Percentiles rank a stretch among this genome's conserved stretches.
Conservation (phyloP, 495 filamentous ascomycete genomes). For the Xylaria curta region DNA sequence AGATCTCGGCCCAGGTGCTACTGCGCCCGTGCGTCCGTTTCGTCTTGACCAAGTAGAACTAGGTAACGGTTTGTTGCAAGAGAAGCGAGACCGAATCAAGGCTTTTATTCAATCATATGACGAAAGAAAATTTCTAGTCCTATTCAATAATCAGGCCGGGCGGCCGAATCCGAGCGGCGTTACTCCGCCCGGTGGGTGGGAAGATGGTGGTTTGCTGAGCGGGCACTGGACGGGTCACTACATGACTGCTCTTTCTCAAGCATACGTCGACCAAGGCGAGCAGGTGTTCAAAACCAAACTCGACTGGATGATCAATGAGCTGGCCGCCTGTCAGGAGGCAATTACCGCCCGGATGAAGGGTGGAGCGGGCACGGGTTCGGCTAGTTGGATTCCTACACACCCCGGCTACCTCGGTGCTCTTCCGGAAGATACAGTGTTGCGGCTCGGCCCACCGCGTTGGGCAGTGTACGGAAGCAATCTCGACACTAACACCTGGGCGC, state of each 20-base stretch:
- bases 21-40: slow-evolving; percentile 35
- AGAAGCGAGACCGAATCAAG: slow-evolving; percentile 36
- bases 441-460: slow-evolving; percentile 36
- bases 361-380: slow-evolving; percentile 12
- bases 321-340: slow-evolving; percentile 30
- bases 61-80: slow-evolving; percentile 30
- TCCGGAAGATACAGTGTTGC: slow-evolving; percentile 33
- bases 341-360: slow-evolving; percentile 32
- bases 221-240: slow-evolving; percentile 36
- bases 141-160: slow-evolving; percentile 36
- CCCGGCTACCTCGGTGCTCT: slow-evolving; percentile 34
- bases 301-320: slow-evolving; percentile 35
- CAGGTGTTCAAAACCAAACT: slow-evolving; percentile 30
- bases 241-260: slow-evolving; percentile 36
- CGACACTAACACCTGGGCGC: slow-evolving; percentile 32
- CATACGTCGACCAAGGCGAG: slow-evolving; percentile 33
- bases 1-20: slow-evolving; percentile 31
- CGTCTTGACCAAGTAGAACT: slow-evolving; percentile 34
- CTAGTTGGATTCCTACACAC: slow-evolving; percentile 31
- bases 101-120: slow-evolving; percentile 31
- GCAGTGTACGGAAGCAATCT: slow-evolving; percentile 29
- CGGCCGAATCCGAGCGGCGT: slow-evolving; percentile 31
- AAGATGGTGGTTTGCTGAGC: slow-evolving; percentile 35
- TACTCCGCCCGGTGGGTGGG: slow-evolving; percentile 33
- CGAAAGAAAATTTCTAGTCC: slow-evolving; percentile 29